These are phyloP conservation scores for Fusarium pininemorale DNA, from an alignment of 2,329 filamentous ascomycete genomes.

Conservation along the genomic window DNA sequence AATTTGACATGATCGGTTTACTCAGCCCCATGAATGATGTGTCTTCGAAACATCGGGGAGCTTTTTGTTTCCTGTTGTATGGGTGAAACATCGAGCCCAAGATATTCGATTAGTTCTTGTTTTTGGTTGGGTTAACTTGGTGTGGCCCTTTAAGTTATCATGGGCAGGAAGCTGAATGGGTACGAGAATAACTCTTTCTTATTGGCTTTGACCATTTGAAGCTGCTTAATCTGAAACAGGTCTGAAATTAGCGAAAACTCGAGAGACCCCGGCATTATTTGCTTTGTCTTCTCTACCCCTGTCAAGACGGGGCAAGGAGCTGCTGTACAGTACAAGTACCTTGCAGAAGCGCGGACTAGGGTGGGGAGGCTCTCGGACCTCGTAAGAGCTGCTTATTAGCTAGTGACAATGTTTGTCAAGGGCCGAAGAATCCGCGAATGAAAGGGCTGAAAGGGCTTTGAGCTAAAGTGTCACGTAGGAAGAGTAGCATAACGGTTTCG, in stretches of 20 bases:
- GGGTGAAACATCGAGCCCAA: conserved; percentile 9
- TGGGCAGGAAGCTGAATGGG: not conserved
- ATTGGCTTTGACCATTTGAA: conserved; percentile 24
- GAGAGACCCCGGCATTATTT: not conserved
- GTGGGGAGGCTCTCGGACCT: conserved; percentile 6
- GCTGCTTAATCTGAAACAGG: conserved; percentile 29
- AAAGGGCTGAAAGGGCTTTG: not conserved
- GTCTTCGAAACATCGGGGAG: not conserved
- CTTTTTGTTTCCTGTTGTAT: conserved; percentile 3
- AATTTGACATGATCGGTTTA: conserved; percentile 16
- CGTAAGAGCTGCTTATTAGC: not conserved
- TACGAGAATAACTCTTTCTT: not conserved
- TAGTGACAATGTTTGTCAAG: not conserved
- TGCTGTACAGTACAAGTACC: conserved; percentile 6
- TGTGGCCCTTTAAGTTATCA: conserved; percentile 4
- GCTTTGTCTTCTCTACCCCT: conserved; percentile 1
- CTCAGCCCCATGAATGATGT: not conserved
- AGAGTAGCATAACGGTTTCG: conserved; percentile 8
- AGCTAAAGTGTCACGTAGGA: not conserved
- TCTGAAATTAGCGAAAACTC: conserved; percentile 23
- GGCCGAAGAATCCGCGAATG: not conserved
- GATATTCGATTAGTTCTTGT: not conserved
- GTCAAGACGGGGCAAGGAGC: conserved; percentile 23
- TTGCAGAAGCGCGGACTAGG: conserved; percentile 27
- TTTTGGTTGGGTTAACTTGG: not conserved